Conservation (phyloP, 805 yeast genomes). For the Wickerhamiella lipophila region DNA sequence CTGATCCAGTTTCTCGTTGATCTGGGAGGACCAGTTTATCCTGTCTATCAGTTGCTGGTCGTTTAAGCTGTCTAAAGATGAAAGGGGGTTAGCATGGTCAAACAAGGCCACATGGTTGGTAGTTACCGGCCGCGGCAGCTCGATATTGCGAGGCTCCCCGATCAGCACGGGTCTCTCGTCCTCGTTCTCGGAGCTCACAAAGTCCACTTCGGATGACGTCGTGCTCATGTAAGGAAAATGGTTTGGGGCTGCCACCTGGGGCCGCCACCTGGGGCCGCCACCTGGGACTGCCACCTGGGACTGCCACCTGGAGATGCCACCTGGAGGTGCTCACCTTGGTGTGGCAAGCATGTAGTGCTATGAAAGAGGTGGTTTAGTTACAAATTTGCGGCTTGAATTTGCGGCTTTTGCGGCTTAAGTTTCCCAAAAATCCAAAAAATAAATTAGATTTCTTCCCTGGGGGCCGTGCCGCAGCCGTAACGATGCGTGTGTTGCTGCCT, state of each 20-base stretch:
- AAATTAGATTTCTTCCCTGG: not conserved
- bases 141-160: not conserved
- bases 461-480: not conserved
- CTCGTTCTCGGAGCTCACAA: conserved; percentile 3
- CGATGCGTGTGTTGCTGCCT: not conserved
- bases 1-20: not conserved
- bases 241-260: not conserved
- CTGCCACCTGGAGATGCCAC: too few species aligned
- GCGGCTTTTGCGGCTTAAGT: too few species aligned
- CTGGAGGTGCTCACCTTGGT: too few species aligned
- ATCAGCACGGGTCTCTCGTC: not conserved
- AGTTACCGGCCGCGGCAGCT: not conserved
- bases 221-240: conserved; percentile 7
- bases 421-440: not conserved
- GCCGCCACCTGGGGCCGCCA: too few species aligned
- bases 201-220: conserved; percentile 1
- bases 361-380: too few species aligned
- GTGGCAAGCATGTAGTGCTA: too few species aligned
- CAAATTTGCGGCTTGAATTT: too few species aligned
- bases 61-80: not conserved
- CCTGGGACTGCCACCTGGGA: not conserved
- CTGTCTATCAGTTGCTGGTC: conserved; percentile 6
- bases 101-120: not conserved
- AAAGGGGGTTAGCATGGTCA: not conserved
- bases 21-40: conserved; percentile 6